These are phyloP conservation scores for Gyromitra esculenta DNA, from an alignment of 2,329 filamentous ascomycete genomes.

Conservation along the genomic window DNA sequence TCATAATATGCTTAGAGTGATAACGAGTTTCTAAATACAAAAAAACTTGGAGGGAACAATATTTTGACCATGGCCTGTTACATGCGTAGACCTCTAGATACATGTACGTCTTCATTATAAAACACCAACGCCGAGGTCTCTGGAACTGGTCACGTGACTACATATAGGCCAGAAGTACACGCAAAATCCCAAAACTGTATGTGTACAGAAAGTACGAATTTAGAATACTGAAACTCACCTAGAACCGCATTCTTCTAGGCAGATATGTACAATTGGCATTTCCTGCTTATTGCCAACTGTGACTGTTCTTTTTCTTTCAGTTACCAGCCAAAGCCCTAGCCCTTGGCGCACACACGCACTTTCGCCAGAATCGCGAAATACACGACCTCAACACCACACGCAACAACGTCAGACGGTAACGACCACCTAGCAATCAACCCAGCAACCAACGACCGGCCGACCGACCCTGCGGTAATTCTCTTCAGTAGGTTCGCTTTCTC, in stretches of 20 bases:
- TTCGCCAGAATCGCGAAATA: conserved; percentile 28
- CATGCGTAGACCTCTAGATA: conserved; percentile 10
- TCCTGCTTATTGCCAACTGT: not conserved
- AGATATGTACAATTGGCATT: not conserved
- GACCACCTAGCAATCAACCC: conserved; percentile 17
- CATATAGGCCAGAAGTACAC: too few species aligned
- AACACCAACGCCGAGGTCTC: too few species aligned
- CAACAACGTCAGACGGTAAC: conserved; percentile 28
- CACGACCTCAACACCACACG: conserved; percentile 8
- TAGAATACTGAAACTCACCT: not conserved
- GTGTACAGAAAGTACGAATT: not conserved
- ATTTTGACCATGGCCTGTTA: not conserved
- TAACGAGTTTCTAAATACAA: not conserved
- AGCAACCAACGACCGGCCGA: conserved; percentile 27
- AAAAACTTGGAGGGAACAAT: not conserved
- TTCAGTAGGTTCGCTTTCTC: conserved; percentile 34
- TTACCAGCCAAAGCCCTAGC: conserved; percentile 17
- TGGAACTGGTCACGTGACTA: too few species aligned
- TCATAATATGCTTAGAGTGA: not conserved
- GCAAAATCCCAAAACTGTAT: too few species aligned
- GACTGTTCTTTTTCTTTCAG: conserved; percentile 20
- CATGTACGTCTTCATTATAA: not conserved
- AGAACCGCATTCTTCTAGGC: not conserved
- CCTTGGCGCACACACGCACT: conserved; percentile 37
- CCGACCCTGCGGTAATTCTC: conserved; percentile 19